Conservation (phyloP, 2,329 filamentous ascomycete species). For the Botryotinia calthae region DNA sequence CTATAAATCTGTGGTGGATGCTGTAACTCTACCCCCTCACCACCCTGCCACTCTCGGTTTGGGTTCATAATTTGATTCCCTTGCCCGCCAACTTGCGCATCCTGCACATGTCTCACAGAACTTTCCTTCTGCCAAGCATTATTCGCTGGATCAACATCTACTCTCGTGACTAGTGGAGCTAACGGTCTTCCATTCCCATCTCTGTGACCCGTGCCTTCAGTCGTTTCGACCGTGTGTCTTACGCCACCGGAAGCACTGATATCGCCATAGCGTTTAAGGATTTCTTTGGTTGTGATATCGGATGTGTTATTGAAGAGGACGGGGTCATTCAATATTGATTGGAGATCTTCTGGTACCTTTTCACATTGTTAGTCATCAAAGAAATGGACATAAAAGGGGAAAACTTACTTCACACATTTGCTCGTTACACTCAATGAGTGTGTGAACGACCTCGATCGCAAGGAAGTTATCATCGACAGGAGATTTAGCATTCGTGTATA, state of each 20-base stretch:
- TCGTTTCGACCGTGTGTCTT: slow-evolving; percentile 58
- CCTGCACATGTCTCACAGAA: slow-evolving; percentile 75
- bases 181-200: slow-evolving; percentile 46
- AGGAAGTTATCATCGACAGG: slow-evolving; percentile 85
- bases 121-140: slow-evolving; percentile 77
- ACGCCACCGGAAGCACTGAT: slow-evolving; percentile 53
- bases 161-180: slow-evolving; percentile 59
- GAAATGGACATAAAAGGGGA: not conserved
- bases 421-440: slow-evolving; percentile 88
- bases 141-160: slow-evolving; percentile 82
- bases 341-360: slow-evolving; percentile 89
- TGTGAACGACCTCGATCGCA: slow-evolving; percentile 89
- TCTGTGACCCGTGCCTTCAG: slow-evolving; percentile 53
- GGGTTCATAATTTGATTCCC: slow-evolving; percentile 49
- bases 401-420: slow-evolving; percentile 88
- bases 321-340: slow-evolving; percentile 80
- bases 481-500: slow-evolving; percentile 68
- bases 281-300: slow-evolving; percentile 95
- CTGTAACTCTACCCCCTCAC: slow-evolving; percentile 31
- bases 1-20: slow-evolving; percentile 30
- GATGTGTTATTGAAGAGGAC: slow-evolving; percentile 75
- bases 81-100: slow-evolving; percentile 44
- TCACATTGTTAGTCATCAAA: slow-evolving; percentile 31
- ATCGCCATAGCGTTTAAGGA: slow-evolving; percentile 88
- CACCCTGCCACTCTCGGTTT: slow-evolving; percentile 46